A percentile compares a stretch with the other conserved stretches of the same genome.
Conservation (phyloP, 1,284 basidiomycete species). For the Clitocybe nebularis region DNA sequence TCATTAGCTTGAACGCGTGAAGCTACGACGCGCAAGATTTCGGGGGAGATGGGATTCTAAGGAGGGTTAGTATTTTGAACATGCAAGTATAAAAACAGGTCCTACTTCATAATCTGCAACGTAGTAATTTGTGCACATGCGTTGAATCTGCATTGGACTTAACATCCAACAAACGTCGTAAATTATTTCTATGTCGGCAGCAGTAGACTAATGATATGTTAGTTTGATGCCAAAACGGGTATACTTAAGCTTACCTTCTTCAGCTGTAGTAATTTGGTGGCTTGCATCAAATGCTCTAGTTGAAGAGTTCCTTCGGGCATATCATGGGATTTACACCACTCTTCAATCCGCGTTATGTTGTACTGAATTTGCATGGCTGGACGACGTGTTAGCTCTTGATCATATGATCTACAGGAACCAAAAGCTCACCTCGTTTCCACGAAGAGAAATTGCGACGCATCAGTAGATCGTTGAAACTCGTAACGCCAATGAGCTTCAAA, state of each 20-base stretch:
- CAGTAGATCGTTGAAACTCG: constrained; percentile 96
- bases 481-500: constrained; percentile 94
- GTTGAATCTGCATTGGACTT: constrained; percentile 98
- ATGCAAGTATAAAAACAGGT: not conserved
- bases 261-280: constrained; percentile 95
- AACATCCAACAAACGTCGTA: constrained; percentile 99
- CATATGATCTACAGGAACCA: not conserved
- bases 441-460: constrained; percentile 99
- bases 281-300: constrained; percentile 98
- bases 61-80: constrained; percentile 8
- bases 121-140: constrained; percentile 97
- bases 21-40: constrained; percentile 95
- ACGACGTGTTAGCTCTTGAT: not conserved
- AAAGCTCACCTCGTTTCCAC: constrained; percentile 90
- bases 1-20: constrained; percentile 92
- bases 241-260: constrained; percentile 74
- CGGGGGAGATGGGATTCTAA: constrained; percentile 92
- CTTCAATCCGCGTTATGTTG: constrained; percentile 97
- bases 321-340: constrained; percentile 97
- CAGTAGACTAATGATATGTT: constrained; percentile 60
- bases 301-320: constrained; percentile 99
- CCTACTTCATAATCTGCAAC: constrained; percentile 95
- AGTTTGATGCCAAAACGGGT: constrained; percentile 6
- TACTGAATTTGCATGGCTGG: constrained; percentile 99
- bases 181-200: constrained; percentile 96